Evolutionary conservation across 1,284 basidiomycete species (phyloP).

Genomic region (Naganishia sp.): DNA sequence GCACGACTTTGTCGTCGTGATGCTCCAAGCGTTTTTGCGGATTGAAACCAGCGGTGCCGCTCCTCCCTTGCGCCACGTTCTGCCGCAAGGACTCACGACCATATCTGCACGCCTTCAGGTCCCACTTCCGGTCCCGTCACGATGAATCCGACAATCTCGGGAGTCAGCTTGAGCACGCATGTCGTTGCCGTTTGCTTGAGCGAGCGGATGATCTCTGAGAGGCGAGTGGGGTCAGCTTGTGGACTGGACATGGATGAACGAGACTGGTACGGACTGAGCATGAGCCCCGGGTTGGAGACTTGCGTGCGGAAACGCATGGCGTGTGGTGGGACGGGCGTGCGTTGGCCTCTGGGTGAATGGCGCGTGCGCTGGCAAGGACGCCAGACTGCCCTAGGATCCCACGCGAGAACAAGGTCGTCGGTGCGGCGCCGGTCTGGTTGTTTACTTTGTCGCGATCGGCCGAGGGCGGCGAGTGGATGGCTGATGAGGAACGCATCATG

Average conservation of each 20-base stretch:
- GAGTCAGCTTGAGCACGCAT: slow-evolving; percentile 77
- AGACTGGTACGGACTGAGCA: slow-evolving; percentile 59
- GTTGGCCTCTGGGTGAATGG: no score
- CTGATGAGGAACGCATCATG: no score
- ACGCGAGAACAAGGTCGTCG: no score
- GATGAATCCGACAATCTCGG: slow-evolving; percentile 76
- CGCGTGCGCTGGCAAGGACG: no score
- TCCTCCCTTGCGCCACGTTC: background rate
- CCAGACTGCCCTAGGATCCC: no score
- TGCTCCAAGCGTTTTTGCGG: no score
- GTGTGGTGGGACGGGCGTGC: background rate
- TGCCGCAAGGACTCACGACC: slow-evolving; percentile 67
- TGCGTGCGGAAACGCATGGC: slow-evolving; percentile 67
- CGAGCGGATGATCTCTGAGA: slow-evolving; percentile 68
- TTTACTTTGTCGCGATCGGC: no score
- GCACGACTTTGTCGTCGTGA: slow-evolving; percentile 2
- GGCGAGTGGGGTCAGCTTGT: no score
- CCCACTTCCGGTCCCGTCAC: slow-evolving; percentile 68
- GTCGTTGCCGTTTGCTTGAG: slow-evolving; percentile 79
- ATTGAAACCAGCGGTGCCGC: no score
- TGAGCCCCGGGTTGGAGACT: slow-evolving; percentile 63
- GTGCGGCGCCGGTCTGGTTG: no score
- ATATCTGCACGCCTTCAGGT: slow-evolving; percentile 84
- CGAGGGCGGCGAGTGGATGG: no score
- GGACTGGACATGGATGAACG: slow-evolving; percentile 2